These are phyloP conservation scores for Fraxinus excelsior DNA, from an alignment of 257 asterid genomes.

Conservation along the genomic window DNA sequence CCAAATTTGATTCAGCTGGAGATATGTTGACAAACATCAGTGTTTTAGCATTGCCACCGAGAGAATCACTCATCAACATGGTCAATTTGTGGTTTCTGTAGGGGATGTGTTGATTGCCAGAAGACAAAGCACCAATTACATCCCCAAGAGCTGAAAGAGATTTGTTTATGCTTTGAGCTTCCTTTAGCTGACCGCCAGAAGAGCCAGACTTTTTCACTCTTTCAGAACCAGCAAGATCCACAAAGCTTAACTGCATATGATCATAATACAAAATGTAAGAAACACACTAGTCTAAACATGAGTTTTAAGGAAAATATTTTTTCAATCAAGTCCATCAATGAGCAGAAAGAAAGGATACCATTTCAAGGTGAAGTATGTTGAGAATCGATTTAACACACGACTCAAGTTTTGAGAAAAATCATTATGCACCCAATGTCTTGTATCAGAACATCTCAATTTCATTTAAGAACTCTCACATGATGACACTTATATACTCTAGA, in stretches of 20 bases:
- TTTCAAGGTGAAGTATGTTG: no score
- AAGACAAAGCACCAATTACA: constrained; percentile 87
- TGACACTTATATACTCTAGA: neutral
- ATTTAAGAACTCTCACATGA: neutral
- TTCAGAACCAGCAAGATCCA: constrained; percentile 98
- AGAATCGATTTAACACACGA: no score
- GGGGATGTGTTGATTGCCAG: constrained; percentile 88
- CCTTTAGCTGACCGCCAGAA: constrained; percentile 81
- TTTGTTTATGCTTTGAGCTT: constrained; percentile 96
- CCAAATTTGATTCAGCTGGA: constrained; percentile 92
- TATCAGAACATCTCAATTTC: neutral
- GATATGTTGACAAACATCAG: constrained; percentile 92
- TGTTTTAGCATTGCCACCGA: constrained; percentile 98
- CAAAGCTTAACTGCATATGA: constrained; percentile 82
- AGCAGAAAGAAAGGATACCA: no score
- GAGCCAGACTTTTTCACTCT: constrained; percentile 94
- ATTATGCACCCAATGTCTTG: neutral
- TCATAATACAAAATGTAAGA: neutral
- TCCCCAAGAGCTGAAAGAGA: constrained; percentile 98
- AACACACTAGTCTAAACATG: neutral
- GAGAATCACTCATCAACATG: constrained; percentile 97
- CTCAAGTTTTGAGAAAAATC: neutral
- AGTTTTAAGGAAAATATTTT: neutral
- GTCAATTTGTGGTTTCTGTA: constrained; percentile 96
- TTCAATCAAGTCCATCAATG: neutral